These are phyloP conservation scores for Phaffia australis DNA, from an alignment of 768 basidiomycete genomes.

Conservation along the genomic window DNA sequence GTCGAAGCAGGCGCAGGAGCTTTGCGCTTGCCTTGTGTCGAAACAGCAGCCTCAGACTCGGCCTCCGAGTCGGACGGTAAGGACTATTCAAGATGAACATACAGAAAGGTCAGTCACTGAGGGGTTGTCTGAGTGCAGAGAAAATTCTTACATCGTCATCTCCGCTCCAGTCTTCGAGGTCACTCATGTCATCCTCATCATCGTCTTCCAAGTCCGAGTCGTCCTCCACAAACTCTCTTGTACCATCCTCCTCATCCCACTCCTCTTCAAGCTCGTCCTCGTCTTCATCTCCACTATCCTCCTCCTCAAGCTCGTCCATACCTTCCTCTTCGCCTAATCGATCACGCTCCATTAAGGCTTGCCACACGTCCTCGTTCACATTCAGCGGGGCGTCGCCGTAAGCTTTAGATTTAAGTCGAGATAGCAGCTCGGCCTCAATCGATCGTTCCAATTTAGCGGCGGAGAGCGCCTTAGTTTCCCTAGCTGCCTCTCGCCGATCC, in stretches of 20 bases:
- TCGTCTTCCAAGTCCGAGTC: slow-evolving; percentile 44
- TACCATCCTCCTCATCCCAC: slow-evolving; percentile 43
- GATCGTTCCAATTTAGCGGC: slow-evolving; percentile 90
- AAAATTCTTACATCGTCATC: slow-evolving; percentile 28
- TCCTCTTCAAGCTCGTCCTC: slow-evolving; percentile 38
- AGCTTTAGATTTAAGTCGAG: slow-evolving; percentile 88
- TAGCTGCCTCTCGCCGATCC: slow-evolving; percentile 78
- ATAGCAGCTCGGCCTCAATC: slow-evolving; percentile 91
- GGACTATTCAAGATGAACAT: slow-evolving; percentile 26
- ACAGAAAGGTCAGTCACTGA: slow-evolving; percentile 1
- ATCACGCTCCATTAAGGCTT: slow-evolving; percentile 76
- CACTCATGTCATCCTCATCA: slow-evolving; percentile 53
- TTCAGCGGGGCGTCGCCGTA: slow-evolving; percentile 96
- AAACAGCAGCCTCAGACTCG: slow-evolving; percentile 39
- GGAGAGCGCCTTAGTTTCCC: slow-evolving; percentile 90
- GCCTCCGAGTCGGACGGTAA: slow-evolving; percentile 33
- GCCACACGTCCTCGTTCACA: slow-evolving; percentile 96
- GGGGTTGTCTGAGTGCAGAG: not conserved
- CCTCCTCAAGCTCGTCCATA: slow-evolving; percentile 36
- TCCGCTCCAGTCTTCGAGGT: slow-evolving; percentile 39
- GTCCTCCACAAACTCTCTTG: slow-evolving; percentile 40
- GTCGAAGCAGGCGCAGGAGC: slow-evolving; percentile 38
- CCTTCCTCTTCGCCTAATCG: slow-evolving; percentile 29
- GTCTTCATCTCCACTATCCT: slow-evolving; percentile 32
- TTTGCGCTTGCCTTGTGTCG: slow-evolving; percentile 60